Percentiles rank a stretch among this genome's conserved stretches.
Conservation (phyloP, 139 green algal species). For the Gonium pectorale region DNA sequence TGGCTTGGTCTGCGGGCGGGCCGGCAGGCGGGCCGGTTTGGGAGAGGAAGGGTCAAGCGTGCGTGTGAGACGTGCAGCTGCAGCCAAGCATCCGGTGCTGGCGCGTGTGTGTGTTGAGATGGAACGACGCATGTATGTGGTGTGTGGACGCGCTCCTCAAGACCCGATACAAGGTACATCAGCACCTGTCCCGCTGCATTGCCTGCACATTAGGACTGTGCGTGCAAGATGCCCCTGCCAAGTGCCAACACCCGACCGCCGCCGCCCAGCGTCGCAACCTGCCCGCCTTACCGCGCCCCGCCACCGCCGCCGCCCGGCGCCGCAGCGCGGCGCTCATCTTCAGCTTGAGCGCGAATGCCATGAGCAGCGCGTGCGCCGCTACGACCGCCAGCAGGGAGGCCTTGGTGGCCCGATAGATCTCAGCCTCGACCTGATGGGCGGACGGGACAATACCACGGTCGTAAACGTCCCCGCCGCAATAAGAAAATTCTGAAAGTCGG, state of each 20-base stretch:
- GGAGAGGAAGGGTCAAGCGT: not conserved
- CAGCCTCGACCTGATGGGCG: constrained; percentile 65
- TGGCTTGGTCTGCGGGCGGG: not conserved
- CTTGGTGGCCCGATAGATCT: constrained; percentile 67
- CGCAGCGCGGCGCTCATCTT: constrained; percentile 70
- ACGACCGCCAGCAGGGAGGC: constrained; percentile 83
- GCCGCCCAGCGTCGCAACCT: too few relatives aligned
- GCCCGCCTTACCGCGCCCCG: not conserved
- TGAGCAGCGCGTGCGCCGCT: constrained; percentile 83
- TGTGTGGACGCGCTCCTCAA: too few relatives aligned
- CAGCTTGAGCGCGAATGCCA: constrained; percentile 95
- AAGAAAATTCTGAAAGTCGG: too few relatives aligned
- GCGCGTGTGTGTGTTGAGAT: too few relatives aligned
- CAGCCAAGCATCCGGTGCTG: not conserved
- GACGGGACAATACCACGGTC: too few relatives aligned
- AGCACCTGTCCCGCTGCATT: too few relatives aligned
- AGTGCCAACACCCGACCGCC: too few relatives aligned
- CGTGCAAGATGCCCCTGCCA: too few relatives aligned
- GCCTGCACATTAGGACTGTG: too few relatives aligned
- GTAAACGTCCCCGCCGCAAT: too few relatives aligned
- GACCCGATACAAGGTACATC: too few relatives aligned
- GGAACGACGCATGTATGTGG: too few relatives aligned
- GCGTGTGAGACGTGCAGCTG: not conserved
- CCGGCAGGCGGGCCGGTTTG: not conserved
- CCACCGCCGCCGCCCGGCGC: constrained; percentile 26